Conservation (phyloP, 495 filamentous ascomycete genomes). For the Trichoderma parareesei region DNA sequence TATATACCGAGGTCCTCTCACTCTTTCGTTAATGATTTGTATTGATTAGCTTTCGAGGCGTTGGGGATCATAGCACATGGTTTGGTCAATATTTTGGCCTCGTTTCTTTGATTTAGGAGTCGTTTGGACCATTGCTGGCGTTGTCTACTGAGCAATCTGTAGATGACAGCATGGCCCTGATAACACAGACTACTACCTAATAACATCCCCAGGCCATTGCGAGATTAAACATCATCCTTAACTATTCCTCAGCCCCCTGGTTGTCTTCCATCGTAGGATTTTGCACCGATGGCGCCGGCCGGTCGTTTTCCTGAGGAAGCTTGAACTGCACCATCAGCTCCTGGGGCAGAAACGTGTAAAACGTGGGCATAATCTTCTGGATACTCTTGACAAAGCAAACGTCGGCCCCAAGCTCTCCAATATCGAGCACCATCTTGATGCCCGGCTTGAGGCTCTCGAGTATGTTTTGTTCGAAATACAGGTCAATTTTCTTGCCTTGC, state of each 20-base stretch:
- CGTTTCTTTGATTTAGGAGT: neutral
- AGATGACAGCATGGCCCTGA: no score
- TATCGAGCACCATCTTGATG: slow-evolving; percentile 62
- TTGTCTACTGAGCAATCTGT: no score
- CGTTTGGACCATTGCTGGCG: neutral
- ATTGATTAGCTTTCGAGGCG: neutral
- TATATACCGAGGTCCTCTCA: no score
- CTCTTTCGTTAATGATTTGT: neutral
- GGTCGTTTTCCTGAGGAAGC: slow-evolving; percentile 36
- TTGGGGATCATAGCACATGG: neutral
- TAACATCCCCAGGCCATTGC: neutral
- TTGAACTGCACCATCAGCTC: slow-evolving; percentile 63
- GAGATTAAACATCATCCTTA: neutral
- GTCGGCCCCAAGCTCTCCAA: slow-evolving; percentile 57
- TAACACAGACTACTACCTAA: neutral
- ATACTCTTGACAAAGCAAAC: slow-evolving; percentile 52
- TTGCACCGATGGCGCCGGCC: slow-evolving; percentile 28
- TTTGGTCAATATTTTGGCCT: neutral
- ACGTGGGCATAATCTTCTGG: slow-evolving; percentile 45
- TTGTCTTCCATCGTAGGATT: slow-evolving; percentile 19
- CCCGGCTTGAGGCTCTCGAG: slow-evolving; percentile 57
- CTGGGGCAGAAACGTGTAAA: slow-evolving; percentile 60
- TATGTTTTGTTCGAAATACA: slow-evolving; percentile 53
- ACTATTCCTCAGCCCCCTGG: slow-evolving; percentile 14
- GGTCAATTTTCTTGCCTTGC: slow-evolving; percentile 40